Base-by-base conservation (phyloP, 202 grass and related monocot genomes). In the Carex arenaria region DNA sequence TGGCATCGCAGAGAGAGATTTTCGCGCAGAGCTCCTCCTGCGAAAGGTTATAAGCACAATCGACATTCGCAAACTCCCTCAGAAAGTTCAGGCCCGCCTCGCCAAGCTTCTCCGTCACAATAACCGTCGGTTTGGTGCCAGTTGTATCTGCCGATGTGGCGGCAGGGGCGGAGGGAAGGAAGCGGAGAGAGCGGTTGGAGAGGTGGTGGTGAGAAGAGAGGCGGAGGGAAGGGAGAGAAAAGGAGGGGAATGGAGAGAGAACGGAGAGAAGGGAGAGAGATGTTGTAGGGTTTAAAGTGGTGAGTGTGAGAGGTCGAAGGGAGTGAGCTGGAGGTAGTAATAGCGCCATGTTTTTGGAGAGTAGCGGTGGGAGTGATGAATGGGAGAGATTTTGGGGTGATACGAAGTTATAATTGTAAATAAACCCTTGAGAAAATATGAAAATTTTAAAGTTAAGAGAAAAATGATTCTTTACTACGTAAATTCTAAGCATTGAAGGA, bases 11-110 rank as follows among this genome's bases (percentile, higher is more conserved):
- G 82, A 93, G 94, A 70, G 89, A 84, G 83, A 93, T 97, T 86
- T 97, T 97, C 75, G 94, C 87, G 74, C 91, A 88, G 73, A 97
- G 94, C 64, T 97, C 94, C 80, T 97, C 94, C 72, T 82, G 87
- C 77, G 89, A 89, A 61, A 97, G 89, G 47, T 92, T 83, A 84
- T 97, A 97, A 80, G 94, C 89, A 85, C 94, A 97, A 80, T 97
- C 94, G 14, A 97, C 91, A 88, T 97, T 93, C 38, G 94, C 89
- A 85, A 93, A 97, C 89, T 93, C 91, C 6, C 72, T 87, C 7
- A 93, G 84, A 32, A 91, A 88, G 2, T 47, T 84, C 1, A 97
- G 70, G 0, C 89, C 94, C 51, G 89, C 89, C 47, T 86, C 86
- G 62, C 91, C 89, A 0, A 97, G 89, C 87, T 93, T 93, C 87